Evolutionary conservation across 495 filamentous ascomycete genomes (phyloP).

Genomic region (Talaromyces stipitatus): DNA sequence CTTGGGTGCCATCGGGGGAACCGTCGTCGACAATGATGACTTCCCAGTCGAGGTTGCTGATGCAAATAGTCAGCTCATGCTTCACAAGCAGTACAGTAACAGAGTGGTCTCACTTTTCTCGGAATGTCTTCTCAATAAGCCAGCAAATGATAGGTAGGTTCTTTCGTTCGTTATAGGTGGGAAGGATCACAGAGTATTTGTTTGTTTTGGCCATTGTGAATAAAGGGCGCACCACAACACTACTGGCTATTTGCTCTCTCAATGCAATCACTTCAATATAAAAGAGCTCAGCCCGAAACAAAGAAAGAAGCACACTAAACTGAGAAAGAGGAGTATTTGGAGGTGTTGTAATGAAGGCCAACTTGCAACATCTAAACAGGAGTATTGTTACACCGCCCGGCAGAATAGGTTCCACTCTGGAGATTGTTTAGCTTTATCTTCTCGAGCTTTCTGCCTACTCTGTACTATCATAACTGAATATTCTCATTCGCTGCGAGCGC

Average conservation of each 20-base stretch:
- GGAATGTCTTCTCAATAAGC: constrained; percentile 87
- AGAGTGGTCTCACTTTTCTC: constrained; percentile 45
- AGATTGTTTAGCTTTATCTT: neutral
- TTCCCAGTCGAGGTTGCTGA: constrained; percentile 92
- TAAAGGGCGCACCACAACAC: neutral
- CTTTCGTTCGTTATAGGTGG: constrained; percentile 95
- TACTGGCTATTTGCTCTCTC: neutral
- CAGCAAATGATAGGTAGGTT: constrained; percentile 95
- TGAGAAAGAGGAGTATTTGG: neutral
- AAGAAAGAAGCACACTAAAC: neutral
- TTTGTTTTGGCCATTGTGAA: constrained; percentile 41
- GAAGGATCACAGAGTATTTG: constrained; percentile 95
- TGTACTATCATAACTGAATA: neutral
- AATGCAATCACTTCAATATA: neutral
- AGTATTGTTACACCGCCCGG: constrained; percentile 1
- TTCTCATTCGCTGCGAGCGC: neutral
- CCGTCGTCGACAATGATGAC: constrained; percentile 95
- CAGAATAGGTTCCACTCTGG: constrained; percentile 2
- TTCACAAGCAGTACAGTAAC: neutral
- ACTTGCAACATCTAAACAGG: constrained; percentile 5
- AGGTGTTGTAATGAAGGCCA: neutral
- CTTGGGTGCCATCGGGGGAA: constrained; percentile 91
- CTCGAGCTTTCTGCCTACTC: no score
- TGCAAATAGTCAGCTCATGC: neutral
- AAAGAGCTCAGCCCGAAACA: neutral